phyloP scores from a whole-genome alignment of 2,329 filamentous ascomycete genomes.

The Aspergillus ibericus region DNA sequence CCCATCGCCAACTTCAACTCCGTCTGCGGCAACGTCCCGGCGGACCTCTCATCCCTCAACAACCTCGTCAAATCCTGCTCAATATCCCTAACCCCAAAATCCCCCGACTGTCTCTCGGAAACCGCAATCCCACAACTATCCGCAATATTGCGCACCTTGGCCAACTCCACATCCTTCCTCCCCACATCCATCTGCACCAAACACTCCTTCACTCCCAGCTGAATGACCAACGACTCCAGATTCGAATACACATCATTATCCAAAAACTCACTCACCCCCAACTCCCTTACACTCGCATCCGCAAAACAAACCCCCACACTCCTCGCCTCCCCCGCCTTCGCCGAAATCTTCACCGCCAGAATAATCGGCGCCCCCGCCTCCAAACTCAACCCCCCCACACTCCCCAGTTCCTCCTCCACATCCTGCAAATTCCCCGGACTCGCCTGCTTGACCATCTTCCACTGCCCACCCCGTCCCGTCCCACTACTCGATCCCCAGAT shows the following conservation, averaged over 20 bases:
- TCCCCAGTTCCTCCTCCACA: slow-evolving; percentile 90
- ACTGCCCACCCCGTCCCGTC: slow-evolving; percentile 77
- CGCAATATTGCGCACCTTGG: slow-evolving; percentile 83
- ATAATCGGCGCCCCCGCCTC: slow-evolving; percentile 92
- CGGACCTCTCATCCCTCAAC: slow-evolving; percentile 79
- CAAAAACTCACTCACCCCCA: slow-evolving; percentile 96
- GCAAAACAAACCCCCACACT: slow-evolving; percentile 95
- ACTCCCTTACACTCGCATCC: slow-evolving; percentile 90
- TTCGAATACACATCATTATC: slow-evolving; percentile 99
- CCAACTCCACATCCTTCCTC: slow-evolving; percentile 83
- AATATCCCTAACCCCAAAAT: slow-evolving; percentile 88
- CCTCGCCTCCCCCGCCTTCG: slow-evolving; percentile 81
- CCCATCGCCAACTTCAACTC: slow-evolving; percentile 96
- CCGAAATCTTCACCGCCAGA: slow-evolving; percentile 85
- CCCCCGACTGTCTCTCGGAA: slow-evolving; percentile 71
- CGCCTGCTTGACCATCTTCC: slow-evolving; percentile 88
- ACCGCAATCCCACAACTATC: slow-evolving; percentile 90
- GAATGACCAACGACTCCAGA: slow-evolving; percentile 93
- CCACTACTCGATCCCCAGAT: slow-evolving; percentile 77
- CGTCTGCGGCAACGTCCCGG: slow-evolving; percentile 77
- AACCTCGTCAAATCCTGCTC: slow-evolving; percentile 89
- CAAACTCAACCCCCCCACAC: slow-evolving; percentile 49
- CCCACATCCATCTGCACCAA: slow-evolving; percentile 75
- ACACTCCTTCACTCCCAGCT: slow-evolving; percentile 92
- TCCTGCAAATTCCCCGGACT: slow-evolving; percentile 96